Base-by-base conservation (phyloP, 768 basidiomycete species). In the Lactarius quietus region DNA sequence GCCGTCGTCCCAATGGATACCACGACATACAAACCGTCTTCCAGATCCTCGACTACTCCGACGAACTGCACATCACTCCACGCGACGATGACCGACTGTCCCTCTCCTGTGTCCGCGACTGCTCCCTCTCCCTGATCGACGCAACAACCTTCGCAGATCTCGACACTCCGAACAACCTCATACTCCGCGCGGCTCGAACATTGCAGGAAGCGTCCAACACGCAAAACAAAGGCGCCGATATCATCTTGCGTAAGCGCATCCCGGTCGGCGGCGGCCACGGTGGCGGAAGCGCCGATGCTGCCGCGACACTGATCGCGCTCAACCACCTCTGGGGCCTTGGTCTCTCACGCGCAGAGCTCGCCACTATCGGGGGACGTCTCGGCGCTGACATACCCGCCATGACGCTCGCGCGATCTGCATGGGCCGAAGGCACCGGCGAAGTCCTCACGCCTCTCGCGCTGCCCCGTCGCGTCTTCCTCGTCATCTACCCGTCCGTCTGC, bases 161-260 rank as follows among this genome's bases (percentile, higher is more conserved):
- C 38, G 41, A 63, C 43, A 26, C 20, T 33, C 62, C 62, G 7
- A 41, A 63, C 31, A 63, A 63, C 62, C 62, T 63, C 55, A 43
- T 63, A 20, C 35, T 41, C 10, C 48, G 29, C 31, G 62, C 62
- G 4, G 62, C 62, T 4, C 43, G 57, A 20, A 15, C 20, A 17
- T 29, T 63, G 10, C 62, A 48, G 31, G 43, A 55, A 29, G 26
- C 20, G 3, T 23, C 29, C 45, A 33, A 26, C 43, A 29, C 45
- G 7, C 43, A n/a, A 15, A 20, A 35, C 4, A 52, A 52, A 23
- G 62, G 62, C 20, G 62, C 48, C 7, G 55, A 31, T 33, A 58
- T 63, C 62, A 20, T 57, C 43, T 43, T 63, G 28, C 56, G 29
- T 33, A 57, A 63, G 41, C 62, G 62, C 29, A 63, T 63, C 62